Evolutionary conservation across 1,284 basidiomycete species (phyloP).

Genomic region (Bothia castanella): DNA sequence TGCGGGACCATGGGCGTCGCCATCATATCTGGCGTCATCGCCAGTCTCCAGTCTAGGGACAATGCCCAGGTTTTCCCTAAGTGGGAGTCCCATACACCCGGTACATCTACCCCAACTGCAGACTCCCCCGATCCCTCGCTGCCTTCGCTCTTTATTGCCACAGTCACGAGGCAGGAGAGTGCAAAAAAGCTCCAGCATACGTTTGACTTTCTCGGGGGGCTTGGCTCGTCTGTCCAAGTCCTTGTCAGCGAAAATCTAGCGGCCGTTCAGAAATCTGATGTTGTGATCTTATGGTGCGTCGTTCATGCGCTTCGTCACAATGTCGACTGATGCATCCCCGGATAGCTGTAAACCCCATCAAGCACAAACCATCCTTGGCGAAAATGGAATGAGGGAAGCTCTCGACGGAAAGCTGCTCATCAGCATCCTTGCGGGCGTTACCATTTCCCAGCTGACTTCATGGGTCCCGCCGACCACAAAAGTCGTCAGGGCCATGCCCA

Average conservation of each 20-base stretch:
- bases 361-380: slow-evolving; percentile 70
- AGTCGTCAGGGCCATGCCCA: slow-evolving; percentile 97
- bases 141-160: slow-evolving; percentile 85
- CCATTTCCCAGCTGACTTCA: slow-evolving; percentile 73
- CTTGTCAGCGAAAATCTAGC: slow-evolving; percentile 67
- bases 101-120: slow-evolving; percentile 70
- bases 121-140: slow-evolving; percentile 59
- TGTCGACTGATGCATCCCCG: neutral
- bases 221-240: slow-evolving; percentile 68
- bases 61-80: slow-evolving; percentile 39
- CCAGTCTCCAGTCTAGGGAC: slow-evolving; percentile 58
- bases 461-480: slow-evolving; percentile 78
- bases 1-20: slow-evolving; percentile 99
- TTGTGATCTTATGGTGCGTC: slow-evolving; percentile 82
- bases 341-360: slow-evolving; percentile 91
- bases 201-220: slow-evolving; percentile 56
- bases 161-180: slow-evolving; percentile 79
- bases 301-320: neutral
- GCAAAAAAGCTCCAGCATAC: slow-evolving; percentile 64
- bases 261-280: slow-evolving; percentile 74
- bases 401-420: slow-evolving; percentile 89
- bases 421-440: slow-evolving; percentile 95
- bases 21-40: slow-evolving; percentile 86
- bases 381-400: slow-evolving; percentile 83
- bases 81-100: slow-evolving; percentile 83